phyloP scores from a whole-genome alignment of 176 grass and related monocot species.

The Aegilops umbellulata region DNA sequence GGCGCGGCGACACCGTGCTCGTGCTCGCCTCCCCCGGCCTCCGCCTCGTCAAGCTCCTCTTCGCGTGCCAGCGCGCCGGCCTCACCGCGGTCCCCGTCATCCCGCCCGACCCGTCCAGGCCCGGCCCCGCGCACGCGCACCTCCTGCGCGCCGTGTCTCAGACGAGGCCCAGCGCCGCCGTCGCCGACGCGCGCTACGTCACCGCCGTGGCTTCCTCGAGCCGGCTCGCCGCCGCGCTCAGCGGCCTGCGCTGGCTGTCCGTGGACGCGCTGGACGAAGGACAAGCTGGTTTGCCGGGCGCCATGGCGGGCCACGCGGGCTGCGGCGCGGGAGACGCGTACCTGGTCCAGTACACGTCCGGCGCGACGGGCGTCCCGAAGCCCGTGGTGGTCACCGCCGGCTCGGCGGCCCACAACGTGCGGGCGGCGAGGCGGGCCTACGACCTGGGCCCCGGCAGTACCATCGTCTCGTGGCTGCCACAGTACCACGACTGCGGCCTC shows the following conservation, averaged over 20 bases:
- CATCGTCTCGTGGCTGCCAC: conserved; percentile 59
- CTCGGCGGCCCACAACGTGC: conserved; percentile 47
- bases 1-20: conserved; percentile 41
- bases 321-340: conserved; percentile 28
- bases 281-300: neutral
- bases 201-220: neutral
- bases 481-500: conserved; percentile 71
- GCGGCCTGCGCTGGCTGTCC: conserved; percentile 33
- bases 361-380: conserved; percentile 52
- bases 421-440: conserved; percentile 52
- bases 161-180: conserved; percentile 29
- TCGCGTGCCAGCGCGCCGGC: conserved; percentile 60
- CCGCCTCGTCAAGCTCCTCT: conserved; percentile 52
- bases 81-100: conserved; percentile 51
- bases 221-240: conserved; percentile 1
- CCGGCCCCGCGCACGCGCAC: conserved; percentile 24
- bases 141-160: conserved; percentile 51
- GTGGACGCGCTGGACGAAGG: conserved; percentile 29
- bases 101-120: conserved; percentile 20
- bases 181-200: conserved; percentile 32
- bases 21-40: conserved; percentile 52
- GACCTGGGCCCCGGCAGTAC: conserved; percentile 40
- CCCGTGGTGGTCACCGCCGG: conserved; percentile 51
- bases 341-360: conserved; percentile 69
- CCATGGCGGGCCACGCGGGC: neutral